Evolutionary conservation across 768 basidiomycete species (phyloP), one percentile per base, ranked within the genome.

Genomic region (Auriscalpium orientale): DNA sequence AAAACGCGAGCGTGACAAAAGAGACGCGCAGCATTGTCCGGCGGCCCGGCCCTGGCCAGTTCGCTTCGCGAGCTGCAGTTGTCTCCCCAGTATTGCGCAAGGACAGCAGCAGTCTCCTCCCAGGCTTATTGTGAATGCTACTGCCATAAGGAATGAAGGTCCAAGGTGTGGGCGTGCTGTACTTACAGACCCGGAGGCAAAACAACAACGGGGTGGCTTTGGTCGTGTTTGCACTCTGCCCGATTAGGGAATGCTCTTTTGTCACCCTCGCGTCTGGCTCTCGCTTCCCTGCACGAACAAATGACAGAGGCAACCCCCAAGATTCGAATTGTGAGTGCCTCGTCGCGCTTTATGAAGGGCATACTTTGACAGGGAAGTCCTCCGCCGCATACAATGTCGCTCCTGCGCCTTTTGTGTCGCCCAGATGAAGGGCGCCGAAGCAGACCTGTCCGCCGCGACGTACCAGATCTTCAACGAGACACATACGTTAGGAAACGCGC

Each of bases 391-490:
- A 18, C 46, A 48, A 28, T 28, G 18, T 48, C 22, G 46, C 46
- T 22, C 22, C 12, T 20, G 33, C 44, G 40, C 16, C 49, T 50
- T 18, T 35, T 35, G 22, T 49, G 13, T 21, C 36, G 33, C 21
- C 12, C 63, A 98, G 95, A 80, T 98, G 71, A 85, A 85, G 62
- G 91, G 91, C 54, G 87, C 91, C 18, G 74, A 84, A 43, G 74
- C 85, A 1, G 90, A 95, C 67, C 76, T 94, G 61, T 89, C 91
- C 16, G 83, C 89, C 7, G 94, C 89, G 7, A 98, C 95, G 1
- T 99, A 85, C 73, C 90, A 89, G 67, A 87, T 98, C 47, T 77
- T 85, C 67, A 87, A 98, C 66, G 97, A 99, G 74, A 87, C 91
- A 1, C 95, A 99, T 71, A 98, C 95, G 1, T 82, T 98, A 28